Evolutionary conservation across 768 basidiomycete species (phyloP).

Genomic region (Mycena latifolia): DNA sequence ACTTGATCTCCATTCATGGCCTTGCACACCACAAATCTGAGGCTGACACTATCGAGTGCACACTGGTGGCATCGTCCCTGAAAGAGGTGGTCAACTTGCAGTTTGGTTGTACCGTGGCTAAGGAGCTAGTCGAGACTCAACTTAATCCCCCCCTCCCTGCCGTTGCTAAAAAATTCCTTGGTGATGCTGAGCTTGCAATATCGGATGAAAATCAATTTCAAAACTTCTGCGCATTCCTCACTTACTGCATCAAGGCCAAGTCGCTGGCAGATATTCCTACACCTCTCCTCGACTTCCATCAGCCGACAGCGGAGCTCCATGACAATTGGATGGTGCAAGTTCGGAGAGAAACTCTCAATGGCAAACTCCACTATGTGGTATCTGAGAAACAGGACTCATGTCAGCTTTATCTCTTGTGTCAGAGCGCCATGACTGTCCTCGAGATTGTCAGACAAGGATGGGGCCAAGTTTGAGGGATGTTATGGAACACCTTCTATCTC

Average conservation of each 20-base stretch:
- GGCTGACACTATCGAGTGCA: neutral
- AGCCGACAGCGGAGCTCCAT: neutral
- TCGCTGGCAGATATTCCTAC: neutral
- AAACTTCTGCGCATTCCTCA: neutral
- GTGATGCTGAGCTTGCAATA: neutral
- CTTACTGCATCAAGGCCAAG: neutral
- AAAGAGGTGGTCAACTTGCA: neutral
- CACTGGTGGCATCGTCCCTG: neutral
- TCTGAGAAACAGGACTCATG: neutral
- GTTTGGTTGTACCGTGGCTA: neutral
- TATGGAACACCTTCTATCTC: neutral
- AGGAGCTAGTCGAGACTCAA: neutral
- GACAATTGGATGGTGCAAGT: neutral
- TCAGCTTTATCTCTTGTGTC: neutral
- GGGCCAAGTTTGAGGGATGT: neutral
- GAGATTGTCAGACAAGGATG: neutral
- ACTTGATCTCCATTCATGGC: neutral
- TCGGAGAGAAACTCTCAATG: neutral
- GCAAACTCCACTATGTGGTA: neutral
- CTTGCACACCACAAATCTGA: neutral
- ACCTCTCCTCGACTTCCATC: neutral
- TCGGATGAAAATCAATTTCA: neutral
- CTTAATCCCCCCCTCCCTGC: neutral
- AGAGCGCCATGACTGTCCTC: neutral
- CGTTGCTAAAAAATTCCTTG: neutral